These are phyloP conservation scores for Calonectria naviculata DNA, from an alignment of 2,329 filamentous ascomycete genomes.

Conservation along the genomic window DNA sequence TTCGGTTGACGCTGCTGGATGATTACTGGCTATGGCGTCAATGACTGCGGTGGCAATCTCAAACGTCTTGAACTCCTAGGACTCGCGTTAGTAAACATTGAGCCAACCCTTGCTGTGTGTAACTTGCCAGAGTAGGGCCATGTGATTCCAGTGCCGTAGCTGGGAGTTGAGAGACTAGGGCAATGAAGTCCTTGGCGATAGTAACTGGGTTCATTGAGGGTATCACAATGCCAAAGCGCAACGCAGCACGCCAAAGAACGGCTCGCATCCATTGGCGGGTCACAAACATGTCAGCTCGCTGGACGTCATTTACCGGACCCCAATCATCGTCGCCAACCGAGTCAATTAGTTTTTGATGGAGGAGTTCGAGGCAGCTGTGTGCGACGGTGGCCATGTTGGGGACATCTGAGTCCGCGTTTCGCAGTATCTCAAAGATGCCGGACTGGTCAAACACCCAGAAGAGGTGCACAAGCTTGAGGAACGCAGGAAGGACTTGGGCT, in stretches of 20 bases:
- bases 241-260: slow-evolving; percentile 56
- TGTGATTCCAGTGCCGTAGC: slow-evolving; percentile 60
- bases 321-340: slow-evolving; percentile 49
- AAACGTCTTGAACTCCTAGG: slow-evolving; percentile 56
- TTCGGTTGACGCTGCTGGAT: slow-evolving; percentile 27
- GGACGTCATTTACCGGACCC: slow-evolving; percentile 56
- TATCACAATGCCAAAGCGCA: slow-evolving; percentile 46
- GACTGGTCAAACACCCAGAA: slow-evolving; percentile 64
- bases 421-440: slow-evolving; percentile 58
- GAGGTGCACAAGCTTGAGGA: slow-evolving; percentile 59
- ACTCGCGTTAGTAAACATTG: not conserved
- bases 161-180: slow-evolving; percentile 55
- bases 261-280: slow-evolving; percentile 64
- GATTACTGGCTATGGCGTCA: slow-evolving; percentile 49
- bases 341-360: slow-evolving; percentile 57
- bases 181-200: slow-evolving; percentile 58
- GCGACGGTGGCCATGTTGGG: slow-evolving; percentile 44
- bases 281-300: slow-evolving; percentile 60
- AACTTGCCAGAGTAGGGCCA: slow-evolving; percentile 54
- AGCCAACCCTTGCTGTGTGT: fast-evolving
- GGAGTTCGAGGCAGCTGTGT: slow-evolving; percentile 47
- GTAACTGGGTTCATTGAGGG: slow-evolving; percentile 50
- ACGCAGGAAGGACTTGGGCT: slow-evolving; percentile 58
- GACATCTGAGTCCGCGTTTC: slow-evolving; percentile 47
- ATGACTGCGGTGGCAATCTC: slow-evolving; percentile 58